Percentiles rank a stretch among this genome's conserved stretches.
Evolutionary conservation across 805 yeast species (phyloP).

Genomic region (Candida palmyrensis): DNA sequence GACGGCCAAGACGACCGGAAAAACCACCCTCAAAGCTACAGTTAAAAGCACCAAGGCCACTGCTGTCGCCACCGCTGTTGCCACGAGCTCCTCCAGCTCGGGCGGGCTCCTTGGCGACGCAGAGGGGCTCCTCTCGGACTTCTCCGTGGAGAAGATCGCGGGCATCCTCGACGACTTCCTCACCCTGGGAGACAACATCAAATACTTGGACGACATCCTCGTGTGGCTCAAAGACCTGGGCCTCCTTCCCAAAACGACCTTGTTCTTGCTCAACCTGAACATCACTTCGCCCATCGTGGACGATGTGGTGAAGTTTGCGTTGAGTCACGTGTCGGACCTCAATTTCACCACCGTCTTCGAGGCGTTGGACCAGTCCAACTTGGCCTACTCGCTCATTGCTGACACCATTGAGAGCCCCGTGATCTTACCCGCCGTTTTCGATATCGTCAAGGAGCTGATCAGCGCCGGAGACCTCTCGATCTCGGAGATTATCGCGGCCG

Average conservation of each 20-base stretch:
- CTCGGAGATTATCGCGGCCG: constrained; percentile 5
- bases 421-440: constrained; percentile 19
- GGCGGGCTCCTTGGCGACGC: constrained; percentile 14
- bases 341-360: constrained; percentile 22
- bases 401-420: constrained; percentile 16
- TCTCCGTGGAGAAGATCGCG: constrained; percentile 21
- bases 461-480: constrained; percentile 13
- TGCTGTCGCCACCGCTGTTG: no score
- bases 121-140: constrained; percentile 9
- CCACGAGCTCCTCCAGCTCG: constrained; percentile 9
- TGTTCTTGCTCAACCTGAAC: constrained; percentile 19
- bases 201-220: constrained; percentile 19
- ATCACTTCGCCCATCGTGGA: constrained; percentile 10
- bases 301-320: constrained; percentile 13
- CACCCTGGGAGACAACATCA: constrained; percentile 13
- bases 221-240: constrained; percentile 16
- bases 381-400: constrained; percentile 22
- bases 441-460: constrained; percentile 15
- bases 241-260: constrained; percentile 19
- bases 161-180: constrained; percentile 23
- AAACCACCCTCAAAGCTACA: no score
- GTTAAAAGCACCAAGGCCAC: background rate
- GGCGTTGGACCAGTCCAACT: constrained; percentile 26
- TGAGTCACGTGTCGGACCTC: constrained; percentile 10
- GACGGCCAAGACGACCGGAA: no score